Base-by-base conservation (phyloP, 495 filamentous ascomycete species). In the Penicillium dipodomyicola region DNA sequence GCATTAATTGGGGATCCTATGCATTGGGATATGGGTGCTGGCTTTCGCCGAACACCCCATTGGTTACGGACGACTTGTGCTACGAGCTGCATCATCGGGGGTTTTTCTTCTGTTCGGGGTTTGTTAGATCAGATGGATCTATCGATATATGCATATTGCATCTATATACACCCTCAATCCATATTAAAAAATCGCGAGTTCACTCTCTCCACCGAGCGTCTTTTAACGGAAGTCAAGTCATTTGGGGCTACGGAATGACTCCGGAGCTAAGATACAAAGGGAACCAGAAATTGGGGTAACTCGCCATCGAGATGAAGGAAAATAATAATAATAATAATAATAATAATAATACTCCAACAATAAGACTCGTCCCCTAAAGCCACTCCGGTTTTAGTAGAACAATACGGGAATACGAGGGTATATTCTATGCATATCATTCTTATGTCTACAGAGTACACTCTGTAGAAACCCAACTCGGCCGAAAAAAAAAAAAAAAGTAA, bases 1-100 rank as follows among this genome's bases (percentile, higher is more conserved):
- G 41, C 55, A 62, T 65, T 60, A 32, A 39, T 52, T 33, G 45
- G 43, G 41, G 40, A 29, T 49, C 19, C 39, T 44, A 9, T 20
- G 22, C n/a, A 48, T 48, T 30, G 27, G 44, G 44, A 30, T 47
- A 30, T 32, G 45, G 29, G 15, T 29, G 44, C 7, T 22, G 29
- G 17, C 27, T 32, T 30, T 15, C 20, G 29, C 27, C 17, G 19
- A 33, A 19, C 8, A 17, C n/a, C 29, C 10, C 45, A 32, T 32
- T 30, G 9, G 14, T 48, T n/a, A 20, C 5, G n/a, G 10, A 22
- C 22, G 49, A 50, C 15, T 17, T 37, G 50, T 35, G 56, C 42
- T 35, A 44, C 40, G 35, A 56, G 23, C 4, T 35, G 19, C n/a
- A 30, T 11, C n/a, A 33, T 33, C 10, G 27, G 12, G 52, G 33